Evolutionary conservation across 345 rosid species (phyloP).

Genomic region (Salix brachista): DNA sequence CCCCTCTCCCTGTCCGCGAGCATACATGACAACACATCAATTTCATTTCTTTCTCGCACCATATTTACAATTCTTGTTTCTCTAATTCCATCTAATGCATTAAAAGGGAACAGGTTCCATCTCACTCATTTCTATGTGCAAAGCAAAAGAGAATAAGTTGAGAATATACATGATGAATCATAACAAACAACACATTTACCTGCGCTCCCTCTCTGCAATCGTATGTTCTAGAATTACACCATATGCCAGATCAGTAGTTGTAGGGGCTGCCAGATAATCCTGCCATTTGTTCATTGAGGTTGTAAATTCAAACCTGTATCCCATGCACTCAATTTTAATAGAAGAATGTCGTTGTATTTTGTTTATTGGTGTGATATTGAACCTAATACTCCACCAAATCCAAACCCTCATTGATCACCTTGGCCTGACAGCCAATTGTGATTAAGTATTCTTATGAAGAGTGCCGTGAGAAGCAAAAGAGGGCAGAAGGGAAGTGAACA

Average conservation of each 20-base stretch:
- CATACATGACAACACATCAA: background rate
- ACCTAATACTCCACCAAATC: background rate
- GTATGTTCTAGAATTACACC: constrained; percentile 85
- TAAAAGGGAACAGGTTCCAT: background rate
- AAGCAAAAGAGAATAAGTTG: background rate
- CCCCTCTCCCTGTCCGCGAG: background rate
- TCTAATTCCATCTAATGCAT: background rate
- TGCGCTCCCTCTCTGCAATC: constrained; percentile 92
- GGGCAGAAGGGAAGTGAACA: background rate
- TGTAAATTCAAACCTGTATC: constrained; percentile 14
- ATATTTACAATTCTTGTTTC: background rate
- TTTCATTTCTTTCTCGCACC: background rate
- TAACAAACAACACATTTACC: constrained; percentile 41
- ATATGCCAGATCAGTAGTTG: constrained; percentile 82
- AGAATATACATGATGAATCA: background rate
- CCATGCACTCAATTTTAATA: background rate
- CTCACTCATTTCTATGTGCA: background rate
- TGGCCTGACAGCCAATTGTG: background rate
- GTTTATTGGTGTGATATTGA: background rate
- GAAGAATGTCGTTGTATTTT: background rate
- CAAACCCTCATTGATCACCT: background rate
- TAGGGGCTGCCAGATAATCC: constrained; percentile 81
- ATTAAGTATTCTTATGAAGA: background rate
- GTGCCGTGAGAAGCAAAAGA: background rate
- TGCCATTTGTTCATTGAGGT: constrained; percentile 30